Evolutionary conservation across 306 rosid species (phyloP), one percentile per base, ranked within the genome.

Genomic region (Cyamopsis tetragonoloba): DNA sequence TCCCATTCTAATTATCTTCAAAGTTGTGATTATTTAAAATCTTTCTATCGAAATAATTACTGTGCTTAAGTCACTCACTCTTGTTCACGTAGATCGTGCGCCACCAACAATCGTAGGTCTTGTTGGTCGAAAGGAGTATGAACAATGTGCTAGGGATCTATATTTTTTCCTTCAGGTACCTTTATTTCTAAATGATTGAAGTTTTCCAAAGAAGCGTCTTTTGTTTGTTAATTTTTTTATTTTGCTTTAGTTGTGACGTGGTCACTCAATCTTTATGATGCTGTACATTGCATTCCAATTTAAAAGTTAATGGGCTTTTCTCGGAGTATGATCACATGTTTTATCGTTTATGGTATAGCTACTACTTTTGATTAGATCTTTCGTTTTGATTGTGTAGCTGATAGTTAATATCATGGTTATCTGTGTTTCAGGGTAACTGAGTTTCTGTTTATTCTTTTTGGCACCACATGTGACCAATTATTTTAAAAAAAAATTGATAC

Each of bases 91-190:
- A 95, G 99, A 89, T 71, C 86, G 77, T 44, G 97, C 97, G 27
- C 99, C 97, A 0, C 58, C 91, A 27, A 83, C 97, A 27, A 83
- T 95, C 42, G 99, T 95, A 32, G 81, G 99, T 60, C 96, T 95
- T 48, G 97, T 95, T 34, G 99, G 99, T 68, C 87, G 89, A 22
- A 88, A 76, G 84, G 95, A 90, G 76, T 95, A 90, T 78, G 97
- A 90, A 66, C 96, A 95, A 61, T 85, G 99, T 71, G 99, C 96
- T 12, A 82, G 88, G 83, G 97, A 90, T 88, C 83, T 95, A 68
- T 95, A 85, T 78, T 88, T 83, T 67, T 90, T 90, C 78, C 89
- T 95, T 75, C 99, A 95, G 99, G 99, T 90, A 83, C 72, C 72
- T 68, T 68, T 58, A 35, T 27, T 3, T 35, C 37, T 44, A 35